phyloP scores from a whole-genome alignment of 2,329 filamentous ascomycete genomes.

The Penicillium italicum region DNA sequence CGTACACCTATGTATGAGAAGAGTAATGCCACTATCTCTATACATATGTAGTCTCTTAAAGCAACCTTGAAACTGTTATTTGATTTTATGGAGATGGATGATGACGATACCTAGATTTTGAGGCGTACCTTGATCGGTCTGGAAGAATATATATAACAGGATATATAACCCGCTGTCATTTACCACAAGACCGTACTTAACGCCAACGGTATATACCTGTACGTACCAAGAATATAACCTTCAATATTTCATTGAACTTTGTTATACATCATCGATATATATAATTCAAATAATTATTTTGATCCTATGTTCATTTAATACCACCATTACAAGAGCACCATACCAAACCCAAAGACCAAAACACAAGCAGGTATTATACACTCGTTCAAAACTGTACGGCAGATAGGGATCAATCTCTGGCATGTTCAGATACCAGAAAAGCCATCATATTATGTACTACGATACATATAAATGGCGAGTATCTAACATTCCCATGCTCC shows the following conservation, averaged over 20 bases:
- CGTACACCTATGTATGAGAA: no score
- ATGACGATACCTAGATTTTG: neutral
- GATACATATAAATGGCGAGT: no score
- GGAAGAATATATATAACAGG: neutral
- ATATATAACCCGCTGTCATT: conserved; percentile 2
- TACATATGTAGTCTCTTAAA: neutral
- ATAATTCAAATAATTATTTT: neutral
- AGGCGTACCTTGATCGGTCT: neutral
- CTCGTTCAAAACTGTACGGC: neutral
- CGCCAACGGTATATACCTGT: conserved; percentile 2
- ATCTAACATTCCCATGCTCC: no score
- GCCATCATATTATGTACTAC: no score
- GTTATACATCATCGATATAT: neutral
- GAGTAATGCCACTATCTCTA: neutral
- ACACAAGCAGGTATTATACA: neutral
- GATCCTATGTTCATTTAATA: neutral
- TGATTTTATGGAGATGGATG: neutral
- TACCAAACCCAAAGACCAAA: neutral
- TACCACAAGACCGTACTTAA: conserved; percentile 1
- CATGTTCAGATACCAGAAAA: neutral
- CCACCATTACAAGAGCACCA: neutral
- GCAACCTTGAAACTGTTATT: neutral
- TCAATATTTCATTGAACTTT: neutral
- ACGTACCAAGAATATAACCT: neutral
- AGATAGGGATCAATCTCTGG: neutral